phyloP scores from a whole-genome alignment of 768 basidiomycete species.

The Lentinula lateritia region DNA sequence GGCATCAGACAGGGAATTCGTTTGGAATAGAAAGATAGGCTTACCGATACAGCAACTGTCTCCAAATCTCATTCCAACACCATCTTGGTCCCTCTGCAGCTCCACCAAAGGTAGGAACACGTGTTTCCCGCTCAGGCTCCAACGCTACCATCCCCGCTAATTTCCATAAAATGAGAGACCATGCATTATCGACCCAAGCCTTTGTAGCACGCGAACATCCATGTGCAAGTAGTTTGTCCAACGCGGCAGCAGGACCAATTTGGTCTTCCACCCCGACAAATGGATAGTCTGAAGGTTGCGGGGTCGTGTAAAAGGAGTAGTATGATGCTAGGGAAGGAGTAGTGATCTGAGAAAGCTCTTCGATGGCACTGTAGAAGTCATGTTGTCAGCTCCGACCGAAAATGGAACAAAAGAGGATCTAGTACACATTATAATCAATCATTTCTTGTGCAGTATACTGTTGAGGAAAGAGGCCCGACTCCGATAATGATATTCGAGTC shows the following conservation, averaged over 20 bases:
- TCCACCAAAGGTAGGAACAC: not conserved
- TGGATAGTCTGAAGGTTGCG: constrained; percentile 19
- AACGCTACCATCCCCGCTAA: constrained; percentile 77
- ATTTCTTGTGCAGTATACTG: constrained; percentile 36
- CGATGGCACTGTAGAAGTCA: constrained; percentile 33
- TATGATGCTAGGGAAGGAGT: constrained; percentile 44
- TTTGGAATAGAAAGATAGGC: constrained; percentile 8
- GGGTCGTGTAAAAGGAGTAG: constrained; percentile 49
- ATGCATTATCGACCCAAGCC: constrained; percentile 91
- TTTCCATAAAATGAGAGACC: constrained; percentile 91
- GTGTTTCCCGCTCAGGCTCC: constrained; percentile 53
- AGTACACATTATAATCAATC: constrained; percentile 49
- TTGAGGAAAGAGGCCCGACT: constrained; percentile 51
- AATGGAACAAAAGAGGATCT: constrained; percentile 1
- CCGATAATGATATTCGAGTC: constrained; percentile 37
- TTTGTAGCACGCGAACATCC: constrained; percentile 69
- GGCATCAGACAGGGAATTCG: not conserved
- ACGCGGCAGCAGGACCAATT: constrained; percentile 41
- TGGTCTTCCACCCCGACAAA: not conserved
- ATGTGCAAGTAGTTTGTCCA: constrained; percentile 43
- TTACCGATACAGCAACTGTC: constrained; percentile 84
- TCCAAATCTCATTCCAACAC: constrained; percentile 78
- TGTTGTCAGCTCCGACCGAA: not conserved
- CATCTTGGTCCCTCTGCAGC: constrained; percentile 38
- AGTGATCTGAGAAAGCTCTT: constrained; percentile 49